phyloP scores from a whole-genome alignment of 371 early-diverging fungal genomes.

The Smittium culicis region DNA sequence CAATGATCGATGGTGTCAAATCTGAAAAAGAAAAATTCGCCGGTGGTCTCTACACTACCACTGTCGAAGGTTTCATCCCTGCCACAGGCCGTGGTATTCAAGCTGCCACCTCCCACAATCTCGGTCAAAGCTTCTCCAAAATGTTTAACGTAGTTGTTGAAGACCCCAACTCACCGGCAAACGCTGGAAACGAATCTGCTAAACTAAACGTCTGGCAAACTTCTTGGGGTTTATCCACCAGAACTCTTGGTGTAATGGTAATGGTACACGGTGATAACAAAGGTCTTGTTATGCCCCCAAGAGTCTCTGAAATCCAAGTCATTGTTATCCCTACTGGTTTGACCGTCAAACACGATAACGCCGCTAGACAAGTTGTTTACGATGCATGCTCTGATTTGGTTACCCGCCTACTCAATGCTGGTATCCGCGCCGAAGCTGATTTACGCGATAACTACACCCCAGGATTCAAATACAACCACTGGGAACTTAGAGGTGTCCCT shows the following conservation, averaged over 20 bases:
- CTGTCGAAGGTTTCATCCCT: constrained; percentile 98
- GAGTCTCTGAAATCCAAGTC: constrained; percentile 85
- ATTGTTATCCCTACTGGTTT: constrained; percentile 96
- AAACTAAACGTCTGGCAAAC: constrained; percentile 93
- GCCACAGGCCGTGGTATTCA: constrained; percentile 98
- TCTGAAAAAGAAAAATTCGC: constrained; percentile 99
- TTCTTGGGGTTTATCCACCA: constrained; percentile 99
- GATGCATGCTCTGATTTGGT: constrained; percentile 55
- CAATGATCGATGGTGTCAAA: constrained; percentile 97
- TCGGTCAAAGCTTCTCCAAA: constrained; percentile 99
- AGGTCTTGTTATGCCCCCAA: constrained; percentile 97
- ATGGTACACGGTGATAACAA: constrained; percentile 99
- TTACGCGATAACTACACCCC: constrained; percentile 84
- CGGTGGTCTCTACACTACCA: constrained; percentile 97
- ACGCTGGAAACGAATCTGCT: constrained; percentile 37
- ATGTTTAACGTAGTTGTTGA: constrained; percentile 92
- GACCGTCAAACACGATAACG: constrained; percentile 67
- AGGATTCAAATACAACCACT: constrained; percentile 99
- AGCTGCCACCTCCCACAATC: constrained; percentile 98
- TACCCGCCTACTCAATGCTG: constrained; percentile 55
- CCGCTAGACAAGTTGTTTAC: constrained; percentile 48
- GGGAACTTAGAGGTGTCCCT: constrained; percentile 98
- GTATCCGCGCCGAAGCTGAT: constrained; percentile 84
- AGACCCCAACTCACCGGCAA: constrained; percentile 41
- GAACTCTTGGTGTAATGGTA: constrained; percentile 98